Base-by-base conservation (phyloP, 1,139 yeast species). In the Geotrichum cucujoidarum region DNA sequence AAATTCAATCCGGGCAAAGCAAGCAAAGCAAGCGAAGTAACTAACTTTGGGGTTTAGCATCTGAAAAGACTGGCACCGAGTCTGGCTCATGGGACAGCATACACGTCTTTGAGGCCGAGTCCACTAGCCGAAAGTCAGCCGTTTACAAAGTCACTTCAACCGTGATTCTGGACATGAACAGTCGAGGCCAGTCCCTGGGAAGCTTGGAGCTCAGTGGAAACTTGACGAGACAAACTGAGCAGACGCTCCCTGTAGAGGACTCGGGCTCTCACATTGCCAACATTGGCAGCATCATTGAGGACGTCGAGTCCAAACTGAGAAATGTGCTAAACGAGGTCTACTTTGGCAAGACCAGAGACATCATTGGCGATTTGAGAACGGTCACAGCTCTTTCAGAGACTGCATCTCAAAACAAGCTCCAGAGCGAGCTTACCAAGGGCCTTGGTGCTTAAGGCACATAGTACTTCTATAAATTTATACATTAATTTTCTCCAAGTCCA, bases 281-380 rank as follows among this genome's bases (percentile, higher is more conserved):
- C 61, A 71, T 92, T 57, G 98, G 98, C 22, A 74, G 84, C 1
- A 67, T 90, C 60, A 77, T 92, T 24, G 98, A 92, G 67, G 95
- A 88, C 56, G 76, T 88, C 45, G 98, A 92, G 68, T 81, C 85
- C 56, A 88, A 84, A 64, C 74, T 92, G 70, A 78, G 98, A 66
- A 87, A 85, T 60, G 73, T 86, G 68, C 74, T 92, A 54, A 95
- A 90, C 64, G 95, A 88, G 55, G 97, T 92, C 24, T 92, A 92
- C 65, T 92, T 92, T 63, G 97, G 95, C 61, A 92, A 92, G 70
- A 86, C 95, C 32, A 81, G 87, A 62, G 97, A 90, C 62, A 82
- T 90, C 46, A 69, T 87, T 21, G 77, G 80, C 44, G 95, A 86
- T 61, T 72, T 87, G 58, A 74, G 95, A 60, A 74, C 60, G 29